A percentile compares a stretch with the other conserved stretches of the same genome.
phyloP scores from a whole-genome alignment of 129 eudicot species.

The Pittosporum tobira region DNA sequence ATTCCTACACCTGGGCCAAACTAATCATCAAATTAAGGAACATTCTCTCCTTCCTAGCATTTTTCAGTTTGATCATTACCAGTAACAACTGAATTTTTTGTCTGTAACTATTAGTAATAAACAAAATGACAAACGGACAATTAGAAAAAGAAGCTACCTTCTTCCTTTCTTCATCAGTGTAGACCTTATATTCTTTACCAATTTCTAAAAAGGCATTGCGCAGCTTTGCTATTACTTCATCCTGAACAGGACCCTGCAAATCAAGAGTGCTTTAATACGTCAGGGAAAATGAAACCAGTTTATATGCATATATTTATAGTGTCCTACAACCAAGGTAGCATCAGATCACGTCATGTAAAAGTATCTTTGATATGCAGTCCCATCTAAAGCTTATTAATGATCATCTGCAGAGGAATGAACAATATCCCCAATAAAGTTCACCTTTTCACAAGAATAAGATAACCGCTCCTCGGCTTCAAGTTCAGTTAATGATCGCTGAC shows the following conservation, averaged over 20 bases:
- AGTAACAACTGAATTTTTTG: background rate
- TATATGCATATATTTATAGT: background rate
- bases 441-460: slow-evolving; percentile 99
- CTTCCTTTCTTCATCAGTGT: slow-evolving; percentile 72
- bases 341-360: background rate
- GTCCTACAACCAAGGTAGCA: background rate
- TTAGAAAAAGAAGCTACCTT: slow-evolving; percentile 35
- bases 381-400: background rate
- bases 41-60: no score
- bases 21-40: no score
- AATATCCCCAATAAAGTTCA: slow-evolving; percentile 15
- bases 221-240: slow-evolving; percentile 77
- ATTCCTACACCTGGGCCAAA: no score
- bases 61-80: background rate
- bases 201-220: slow-evolving; percentile 76
- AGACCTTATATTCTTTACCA: slow-evolving; percentile 75
- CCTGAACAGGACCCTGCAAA: slow-evolving; percentile 88
- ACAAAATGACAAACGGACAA: background rate
- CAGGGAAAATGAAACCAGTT: background rate
- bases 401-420: slow-evolving; percentile 3
- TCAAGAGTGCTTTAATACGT: slow-evolving; percentile 13
- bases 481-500: slow-evolving; percentile 80
- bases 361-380: background rate
- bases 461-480: slow-evolving; percentile 97
- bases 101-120: background rate